Conservation (phyloP, 2,329 filamentous ascomycete genomes). For the Dichotomopilus funicola region DNA sequence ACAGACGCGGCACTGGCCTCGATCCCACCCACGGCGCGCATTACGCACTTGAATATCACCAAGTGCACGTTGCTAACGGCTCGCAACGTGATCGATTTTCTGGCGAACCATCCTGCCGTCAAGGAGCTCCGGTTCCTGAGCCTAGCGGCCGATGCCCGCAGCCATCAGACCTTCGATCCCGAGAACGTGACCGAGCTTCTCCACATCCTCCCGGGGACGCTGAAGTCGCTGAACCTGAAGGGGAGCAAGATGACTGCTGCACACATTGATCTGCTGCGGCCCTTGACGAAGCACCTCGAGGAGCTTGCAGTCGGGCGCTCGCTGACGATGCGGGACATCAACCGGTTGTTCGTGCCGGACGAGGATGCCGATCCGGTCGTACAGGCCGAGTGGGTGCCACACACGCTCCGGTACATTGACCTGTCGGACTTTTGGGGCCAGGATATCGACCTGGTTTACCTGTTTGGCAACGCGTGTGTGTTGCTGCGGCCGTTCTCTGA, state of each 20-base stretch:
- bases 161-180: slow-evolving; percentile 63
- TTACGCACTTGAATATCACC: slow-evolving; percentile 72
- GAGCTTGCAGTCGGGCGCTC: slow-evolving; percentile 68
- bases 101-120: slow-evolving; percentile 64
- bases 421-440: slow-evolving; percentile 63
- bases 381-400: slow-evolving; percentile 43
- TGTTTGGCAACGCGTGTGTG: slow-evolving; percentile 44
- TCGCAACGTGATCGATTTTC: slow-evolving; percentile 60
- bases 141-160: slow-evolving; percentile 64
- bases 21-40: slow-evolving; percentile 62
- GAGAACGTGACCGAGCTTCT: slow-evolving; percentile 60
- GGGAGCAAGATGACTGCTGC: slow-evolving; percentile 62
- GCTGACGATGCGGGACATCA: slow-evolving; percentile 58
- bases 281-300: slow-evolving; percentile 65
- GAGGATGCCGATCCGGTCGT: slow-evolving; percentile 29
- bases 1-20: slow-evolving; percentile 63
- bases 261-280: slow-evolving; percentile 58
- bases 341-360: slow-evolving; percentile 53
- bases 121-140: slow-evolving; percentile 64
- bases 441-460: slow-evolving; percentile 51
- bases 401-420: slow-evolving; percentile 68
- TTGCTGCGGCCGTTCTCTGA: slow-evolving; percentile 54
- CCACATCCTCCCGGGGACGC: slow-evolving; percentile 55
- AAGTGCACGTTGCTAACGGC: slow-evolving; percentile 67
- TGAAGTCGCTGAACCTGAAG: slow-evolving; percentile 69